These are phyloP conservation scores for Eucalyptus sideroxylon DNA, from an alignment of 345 rosid genomes.

Conservation along the genomic window DNA sequence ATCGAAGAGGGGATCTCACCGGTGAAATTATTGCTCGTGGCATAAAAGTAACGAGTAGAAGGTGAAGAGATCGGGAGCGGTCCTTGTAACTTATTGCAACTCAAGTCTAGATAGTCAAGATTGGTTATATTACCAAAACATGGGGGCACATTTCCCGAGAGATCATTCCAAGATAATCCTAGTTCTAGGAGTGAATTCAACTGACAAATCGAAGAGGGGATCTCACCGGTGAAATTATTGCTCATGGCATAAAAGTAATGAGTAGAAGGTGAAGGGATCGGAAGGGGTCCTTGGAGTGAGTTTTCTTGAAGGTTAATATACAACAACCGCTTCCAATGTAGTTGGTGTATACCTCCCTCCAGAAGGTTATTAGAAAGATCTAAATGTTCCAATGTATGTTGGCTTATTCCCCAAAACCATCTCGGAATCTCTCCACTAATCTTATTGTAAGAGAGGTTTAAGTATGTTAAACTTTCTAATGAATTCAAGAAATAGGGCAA, in stretches of 20 bases:
- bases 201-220: no score
- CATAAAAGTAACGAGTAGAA: not conserved
- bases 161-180: no score
- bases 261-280: not conserved
- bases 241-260: not conserved
- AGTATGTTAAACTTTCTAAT: no score
- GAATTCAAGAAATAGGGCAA: no score
- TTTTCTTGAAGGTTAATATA: not conserved
- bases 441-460: no score
- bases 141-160: no score
- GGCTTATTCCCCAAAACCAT: not conserved
- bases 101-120: no score
- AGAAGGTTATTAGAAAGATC: slow-evolving; percentile 1
- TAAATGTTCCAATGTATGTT: not conserved
- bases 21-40: not conserved
- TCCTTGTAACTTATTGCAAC: no score
- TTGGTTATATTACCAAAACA: no score
- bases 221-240: not conserved
- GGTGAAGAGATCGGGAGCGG: not conserved
- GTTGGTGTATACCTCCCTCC: not conserved
- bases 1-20: not conserved
- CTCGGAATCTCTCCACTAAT: no score
- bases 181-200: no score
- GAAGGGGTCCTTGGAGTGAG: no score
- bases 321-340: not conserved